Evolutionary conservation across 352 stramenopile genomes (phyloP), one percentile per base, ranked within the genome.

Genomic region (Phytophthora tentaculata): DNA sequence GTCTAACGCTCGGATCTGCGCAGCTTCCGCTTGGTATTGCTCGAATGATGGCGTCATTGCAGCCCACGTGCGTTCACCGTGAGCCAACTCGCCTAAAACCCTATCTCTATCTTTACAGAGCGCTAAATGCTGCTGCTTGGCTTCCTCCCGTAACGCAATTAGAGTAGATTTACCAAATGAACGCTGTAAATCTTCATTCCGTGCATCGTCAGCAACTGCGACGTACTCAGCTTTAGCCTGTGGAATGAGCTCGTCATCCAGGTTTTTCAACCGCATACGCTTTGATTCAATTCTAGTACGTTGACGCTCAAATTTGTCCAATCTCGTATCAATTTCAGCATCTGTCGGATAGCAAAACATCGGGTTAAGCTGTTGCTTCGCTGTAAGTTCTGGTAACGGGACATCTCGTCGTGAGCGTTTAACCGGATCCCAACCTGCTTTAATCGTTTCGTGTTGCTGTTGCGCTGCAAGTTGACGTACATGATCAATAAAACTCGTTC

Each of bases 201-300:
- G 82, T 13, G 77, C 84, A 54, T 94, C 86, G 14, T 92, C 84
- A 7, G 86, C 82, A 24, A 92, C 76, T 19, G 86, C 86, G 2
- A 90, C 56, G 64, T 95, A 95, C 64, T 95, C 86, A 2, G 71
- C 73, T 61, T 92, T 95, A 13, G 84, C 86, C 23, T 84, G 75
- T 1, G 84, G 86, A 29, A 95, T 89, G 10, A 80, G 71, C 0
- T 87, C 61, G 4, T 76, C 64, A 1, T 85, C 74, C 2, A 95
- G 69, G 19, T 69, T 63, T 9, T 71, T 56, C 22, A 80, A 65
- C 14, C 76, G 74, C 3, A 72, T 58, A 26, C 71, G 76, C 54
- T 89, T 90, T 14, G 77, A 54, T 12, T 67, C 53, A 5, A 92
- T 60, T 19, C 86, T 68, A 54, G 79, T 64, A 13, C 62, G 60